A percentile compares a stretch with the other conserved stretches of the same genome.
These are phyloP conservation scores for Aspergillus sparsus DNA, from an alignment of 495 filamentous ascomycete species.

Conservation along the genomic window DNA sequence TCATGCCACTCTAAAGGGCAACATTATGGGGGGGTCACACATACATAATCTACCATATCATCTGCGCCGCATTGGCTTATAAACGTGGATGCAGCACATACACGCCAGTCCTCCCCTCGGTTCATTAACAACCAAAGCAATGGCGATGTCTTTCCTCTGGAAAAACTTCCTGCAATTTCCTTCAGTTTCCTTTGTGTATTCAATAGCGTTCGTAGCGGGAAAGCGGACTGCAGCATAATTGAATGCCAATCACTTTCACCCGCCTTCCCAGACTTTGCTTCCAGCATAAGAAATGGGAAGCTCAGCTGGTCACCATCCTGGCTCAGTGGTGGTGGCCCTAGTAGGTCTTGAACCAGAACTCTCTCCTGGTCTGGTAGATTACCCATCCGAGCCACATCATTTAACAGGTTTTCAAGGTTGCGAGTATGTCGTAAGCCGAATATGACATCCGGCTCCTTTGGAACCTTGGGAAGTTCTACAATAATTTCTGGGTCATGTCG, in stretches of 20 bases:
- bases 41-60: not conserved
- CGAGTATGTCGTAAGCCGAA: not conserved
- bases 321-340: not conserved
- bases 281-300: not conserved
- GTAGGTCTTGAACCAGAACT: not conserved
- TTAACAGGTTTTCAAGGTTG: not conserved
- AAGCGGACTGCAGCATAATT: not conserved
- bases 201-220: not conserved
- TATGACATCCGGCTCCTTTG: not conserved
- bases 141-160: not conserved
- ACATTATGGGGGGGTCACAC: not conserved
- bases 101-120: not conserved
- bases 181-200: not conserved
- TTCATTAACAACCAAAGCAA: not conserved
- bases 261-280: not conserved
- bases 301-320: not conserved
- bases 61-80: too few relatives aligned
- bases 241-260: not conserved
- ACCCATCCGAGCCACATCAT: not conserved
- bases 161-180: not conserved
- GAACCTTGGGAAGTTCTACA: not conserved
- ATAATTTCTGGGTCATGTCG: not conserved
- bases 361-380: not conserved
- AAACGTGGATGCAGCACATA: not conserved
- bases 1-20: too few relatives aligned